Evolutionary conservation across 2,329 filamentous ascomycete genomes (phyloP), one percentile per base, ranked within the genome.

Genomic region (Venturia effusa): DNA sequence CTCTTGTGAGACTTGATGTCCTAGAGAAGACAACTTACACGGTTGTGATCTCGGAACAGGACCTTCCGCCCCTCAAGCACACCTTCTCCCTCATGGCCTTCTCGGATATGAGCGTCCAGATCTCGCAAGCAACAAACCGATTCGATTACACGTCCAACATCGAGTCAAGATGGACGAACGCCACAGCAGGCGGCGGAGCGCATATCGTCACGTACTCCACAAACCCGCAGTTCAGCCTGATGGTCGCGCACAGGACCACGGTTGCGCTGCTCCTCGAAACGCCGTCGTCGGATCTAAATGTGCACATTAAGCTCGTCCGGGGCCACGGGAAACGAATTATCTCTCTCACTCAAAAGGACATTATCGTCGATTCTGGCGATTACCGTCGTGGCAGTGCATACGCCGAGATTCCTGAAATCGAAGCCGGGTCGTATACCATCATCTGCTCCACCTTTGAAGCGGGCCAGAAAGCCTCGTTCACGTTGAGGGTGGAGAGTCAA

Each of bases 401-500:
- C 39, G 86, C 88, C 2, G 84, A 89, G 66, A 77, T 83, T 7
- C 68, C 74, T 70, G 70, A 78, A 24, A 77, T 96, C 22, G 84
- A 86, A 45, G 77, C 84, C 0, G 93, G 93, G 0, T 81, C 81
- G 0, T 99, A 97, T 74, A 97, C 90, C 0, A 81, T 96, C 64
- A 88, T 97, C 7, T 93, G 89, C 72, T 96, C 91, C 2, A 96
- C 93, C 0, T 97, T 95, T 73, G 91, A 96, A 67, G 82, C 88
- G 0, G 88, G 88, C 10, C 90, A 95, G 71, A 79, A 84, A 0
- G 89, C 88, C 3, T 80, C 81, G 60, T 97, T 95, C 71, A 84
- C 81, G 0, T 79, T 99, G 10, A 84, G 86, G 64, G 81, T 97
- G n/a, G 86, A 87, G 59, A 87, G 88, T 40, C 84, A 82, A 63